A percentile compares a stretch with the other conserved stretches of the same genome.
Evolutionary conservation across 2,329 filamentous ascomycete species (phyloP).

Genomic region (Colletotrichum paranaense): DNA sequence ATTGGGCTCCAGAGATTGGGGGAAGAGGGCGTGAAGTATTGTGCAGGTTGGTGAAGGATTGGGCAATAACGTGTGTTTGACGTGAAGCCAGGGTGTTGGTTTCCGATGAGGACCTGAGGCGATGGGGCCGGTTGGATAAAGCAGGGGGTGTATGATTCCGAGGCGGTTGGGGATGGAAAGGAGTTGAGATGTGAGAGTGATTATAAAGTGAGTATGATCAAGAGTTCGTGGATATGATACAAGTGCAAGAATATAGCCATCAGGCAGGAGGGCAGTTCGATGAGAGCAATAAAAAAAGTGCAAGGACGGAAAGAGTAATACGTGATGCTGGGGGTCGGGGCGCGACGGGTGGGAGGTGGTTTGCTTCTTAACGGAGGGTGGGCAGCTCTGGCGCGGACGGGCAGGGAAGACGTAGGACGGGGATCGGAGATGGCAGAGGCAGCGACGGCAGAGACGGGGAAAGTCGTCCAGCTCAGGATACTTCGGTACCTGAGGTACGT

Average conservation of each 20-base stretch:
- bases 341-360: slow-evolving; percentile 20
- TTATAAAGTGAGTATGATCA: slow-evolving; percentile 15
- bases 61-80: slow-evolving; percentile 30
- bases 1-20: slow-evolving; percentile 10
- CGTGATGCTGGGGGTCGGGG: slow-evolving; percentile 22
- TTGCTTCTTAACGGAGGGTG: slow-evolving; percentile 30
- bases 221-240: background rate
- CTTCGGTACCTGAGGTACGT: background rate
- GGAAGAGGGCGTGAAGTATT: slow-evolving; percentile 16
- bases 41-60: slow-evolving; percentile 26
- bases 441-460: background rate
- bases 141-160: slow-evolving; percentile 26
- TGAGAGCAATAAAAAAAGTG: background rate
- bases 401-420: slow-evolving; percentile 25
- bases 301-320: background rate
- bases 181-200: slow-evolving; percentile 17
- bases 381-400: slow-evolving; percentile 18
- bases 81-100: slow-evolving; percentile 17
- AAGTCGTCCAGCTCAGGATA: background rate
- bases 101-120: slow-evolving; percentile 21
- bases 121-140: slow-evolving; percentile 25
- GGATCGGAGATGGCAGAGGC: slow-evolving; percentile 28
- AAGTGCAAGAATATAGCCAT: background rate
- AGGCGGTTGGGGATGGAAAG: slow-evolving; percentile 5
- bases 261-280: slow-evolving; percentile 17